Percentiles rank a stretch among this genome's conserved stretches.
These are phyloP conservation scores for Gaultheria prostrata DNA, from an alignment of 148 eudicot species.

Conservation along the genomic window DNA sequence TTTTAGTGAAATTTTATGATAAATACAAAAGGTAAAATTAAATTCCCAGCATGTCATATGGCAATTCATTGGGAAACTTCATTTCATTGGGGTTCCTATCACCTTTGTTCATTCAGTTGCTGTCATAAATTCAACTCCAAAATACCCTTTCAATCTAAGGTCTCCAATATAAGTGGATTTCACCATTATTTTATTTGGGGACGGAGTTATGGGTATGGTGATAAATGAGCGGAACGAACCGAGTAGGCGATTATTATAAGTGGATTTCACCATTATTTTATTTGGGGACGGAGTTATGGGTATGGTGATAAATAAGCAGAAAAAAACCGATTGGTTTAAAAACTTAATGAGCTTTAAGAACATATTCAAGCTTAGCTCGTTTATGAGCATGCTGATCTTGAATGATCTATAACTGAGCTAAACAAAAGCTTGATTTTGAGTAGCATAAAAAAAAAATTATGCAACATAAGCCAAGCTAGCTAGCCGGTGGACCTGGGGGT, in stretches of 20 bases:
- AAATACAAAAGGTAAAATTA: too few species aligned
- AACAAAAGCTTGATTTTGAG: not conserved
- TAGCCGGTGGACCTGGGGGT: too few species aligned
- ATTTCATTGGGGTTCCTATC: not conserved
- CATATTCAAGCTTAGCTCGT: not conserved
- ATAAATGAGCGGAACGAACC: too few species aligned
- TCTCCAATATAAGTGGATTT: too few species aligned
- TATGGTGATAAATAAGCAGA: too few species aligned
- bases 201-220: too few species aligned
- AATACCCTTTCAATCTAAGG: too few species aligned
- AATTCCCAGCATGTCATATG: not conserved
- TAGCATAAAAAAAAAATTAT: not conserved
- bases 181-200: not conserved
- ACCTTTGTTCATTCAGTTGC: not conserved
- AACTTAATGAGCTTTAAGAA: not conserved
- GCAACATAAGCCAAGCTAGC: not conserved
- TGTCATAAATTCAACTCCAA: not conserved
- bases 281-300: too few species aligned
- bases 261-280: too few species aligned
- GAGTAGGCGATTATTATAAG: too few species aligned
- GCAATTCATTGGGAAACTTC: not conserved
- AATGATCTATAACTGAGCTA: not conserved
- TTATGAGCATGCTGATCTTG: not conserved
- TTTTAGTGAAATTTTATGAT: too few species aligned
- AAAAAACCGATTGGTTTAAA: not conserved